A percentile compares a stretch with the other conserved stretches of the same genome.
These are phyloP conservation scores for Dacryopinax primogenitus DNA, from an alignment of 768 basidiomycete genomes.

Conservation along the genomic window DNA sequence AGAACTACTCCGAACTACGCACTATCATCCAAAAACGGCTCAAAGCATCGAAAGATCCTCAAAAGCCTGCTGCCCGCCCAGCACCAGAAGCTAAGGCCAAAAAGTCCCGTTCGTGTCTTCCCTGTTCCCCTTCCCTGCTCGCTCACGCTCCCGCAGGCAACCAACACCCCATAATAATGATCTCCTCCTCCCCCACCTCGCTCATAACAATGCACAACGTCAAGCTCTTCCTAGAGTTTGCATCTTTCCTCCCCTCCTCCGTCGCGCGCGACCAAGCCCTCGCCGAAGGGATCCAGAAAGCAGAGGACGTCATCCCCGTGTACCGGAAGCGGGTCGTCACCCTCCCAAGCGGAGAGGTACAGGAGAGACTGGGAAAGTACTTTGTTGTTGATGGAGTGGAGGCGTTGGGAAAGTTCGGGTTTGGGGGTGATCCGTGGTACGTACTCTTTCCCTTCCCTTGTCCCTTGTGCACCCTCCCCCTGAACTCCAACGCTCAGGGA, in stretches of 20 bases:
- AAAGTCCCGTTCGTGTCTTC: not conserved
- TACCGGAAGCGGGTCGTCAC: conserved; percentile 69
- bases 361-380: conserved; percentile 41
- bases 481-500: conserved; percentile 34
- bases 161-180: conserved; percentile 89
- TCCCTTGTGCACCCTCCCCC: not conserved
- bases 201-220: conserved; percentile 98
- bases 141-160: conserved; percentile 35
- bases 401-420: conserved; percentile 69
- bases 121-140: not conserved
- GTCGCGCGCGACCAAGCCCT: conserved; percentile 28
- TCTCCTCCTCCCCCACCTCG: conserved; percentile 88
- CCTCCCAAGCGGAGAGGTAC: conserved; percentile 51
- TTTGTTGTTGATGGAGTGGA: conserved; percentile 88
- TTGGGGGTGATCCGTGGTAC: conserved; percentile 72
- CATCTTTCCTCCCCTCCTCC: conserved; percentile 40
- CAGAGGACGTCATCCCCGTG: conserved; percentile 78
- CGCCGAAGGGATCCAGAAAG: conserved; percentile 54
- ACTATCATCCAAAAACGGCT: not conserved
- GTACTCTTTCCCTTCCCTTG: conserved; percentile 12
- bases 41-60: not conserved
- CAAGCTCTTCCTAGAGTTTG: conserved; percentile 82
- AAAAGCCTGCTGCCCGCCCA: not conserved
- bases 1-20: conserved; percentile 7
- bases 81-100: not conserved